Evolutionary conservation across 441 rosid genomes (phyloP).

Genomic region (Pelargonium citronellum): DNA sequence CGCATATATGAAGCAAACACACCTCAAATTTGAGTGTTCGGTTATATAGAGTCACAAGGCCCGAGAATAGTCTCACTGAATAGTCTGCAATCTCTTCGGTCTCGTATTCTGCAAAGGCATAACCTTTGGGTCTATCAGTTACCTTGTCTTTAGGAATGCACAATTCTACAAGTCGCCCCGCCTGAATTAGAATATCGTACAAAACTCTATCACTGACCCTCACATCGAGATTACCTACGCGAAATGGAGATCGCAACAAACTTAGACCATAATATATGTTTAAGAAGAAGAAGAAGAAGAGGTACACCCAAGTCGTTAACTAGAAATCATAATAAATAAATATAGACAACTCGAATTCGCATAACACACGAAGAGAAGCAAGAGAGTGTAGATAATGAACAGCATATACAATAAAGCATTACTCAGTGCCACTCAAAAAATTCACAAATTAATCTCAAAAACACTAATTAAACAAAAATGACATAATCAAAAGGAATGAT

Average conservation of each 20-base stretch:
- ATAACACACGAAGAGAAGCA: no score
- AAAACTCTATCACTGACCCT: conserved; percentile 75
- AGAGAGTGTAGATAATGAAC: no score
- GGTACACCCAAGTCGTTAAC: neutral
- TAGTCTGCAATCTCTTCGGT: conserved; percentile 74
- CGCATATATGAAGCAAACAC: conserved; percentile 11
- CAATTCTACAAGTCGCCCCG: conserved; percentile 69
- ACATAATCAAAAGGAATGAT: no score
- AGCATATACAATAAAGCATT: neutral
- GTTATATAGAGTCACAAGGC: conserved; percentile 73
- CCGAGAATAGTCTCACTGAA: conserved; percentile 82
- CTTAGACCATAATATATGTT: no score
- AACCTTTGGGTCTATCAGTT: conserved; percentile 79
- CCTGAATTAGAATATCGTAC: conserved; percentile 80
- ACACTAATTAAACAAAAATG: neutral
- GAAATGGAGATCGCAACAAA: neutral
- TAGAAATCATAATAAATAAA: neutral
- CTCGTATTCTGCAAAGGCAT: conserved; percentile 82
- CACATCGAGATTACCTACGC: conserved; percentile 71
- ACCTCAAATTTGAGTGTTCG: conserved; percentile 77
- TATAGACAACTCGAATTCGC: no score
- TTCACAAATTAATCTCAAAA: neutral
- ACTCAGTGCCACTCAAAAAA: no score
- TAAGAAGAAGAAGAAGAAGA: neutral
- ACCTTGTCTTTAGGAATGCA: conserved; percentile 76